A percentile compares a stretch with the other conserved stretches of the same genome.
Conservation (phyloP, 441 rosid species). For the Macaranga tanarius region DNA sequence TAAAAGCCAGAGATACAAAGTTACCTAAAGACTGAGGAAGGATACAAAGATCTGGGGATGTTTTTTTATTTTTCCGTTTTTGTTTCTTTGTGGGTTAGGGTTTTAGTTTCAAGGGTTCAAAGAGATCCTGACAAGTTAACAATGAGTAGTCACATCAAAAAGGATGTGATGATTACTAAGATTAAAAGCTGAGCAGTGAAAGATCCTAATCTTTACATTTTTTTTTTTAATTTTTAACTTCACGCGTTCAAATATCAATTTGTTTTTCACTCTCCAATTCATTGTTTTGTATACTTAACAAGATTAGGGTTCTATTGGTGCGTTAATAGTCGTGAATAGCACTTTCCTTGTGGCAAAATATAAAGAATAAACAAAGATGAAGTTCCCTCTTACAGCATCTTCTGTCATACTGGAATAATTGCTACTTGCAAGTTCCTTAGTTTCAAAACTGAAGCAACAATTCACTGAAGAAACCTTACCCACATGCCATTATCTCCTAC, state of each 20-base stretch:
- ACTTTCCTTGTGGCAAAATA: neutral
- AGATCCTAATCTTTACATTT: slow-evolving; percentile 5
- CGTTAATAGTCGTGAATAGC: neutral
- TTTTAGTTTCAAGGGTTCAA: slow-evolving; percentile 20
- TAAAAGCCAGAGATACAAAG: too few relatives aligned
- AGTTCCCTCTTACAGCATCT: neutral
- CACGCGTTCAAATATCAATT: neutral
- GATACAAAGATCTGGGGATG: neutral
- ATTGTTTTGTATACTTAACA: neutral
- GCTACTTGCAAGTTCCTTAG: slow-evolving; percentile 2
- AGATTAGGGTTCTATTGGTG: neutral
- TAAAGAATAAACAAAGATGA: neutral
- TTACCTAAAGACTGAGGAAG: too few relatives aligned
- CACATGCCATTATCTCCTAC: neutral
- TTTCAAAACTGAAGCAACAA: slow-evolving; percentile 12
- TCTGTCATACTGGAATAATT: slow-evolving; percentile 24
- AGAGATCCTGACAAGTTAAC: slow-evolving; percentile 33
- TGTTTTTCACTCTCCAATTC: too few relatives aligned
- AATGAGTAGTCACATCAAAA: slow-evolving; percentile 51
- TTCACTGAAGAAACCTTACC: slow-evolving; percentile 7
- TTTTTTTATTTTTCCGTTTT: neutral
- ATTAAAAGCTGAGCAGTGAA: slow-evolving; percentile 26
- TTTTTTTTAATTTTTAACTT: neutral
- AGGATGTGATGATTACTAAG: slow-evolving; percentile 48
- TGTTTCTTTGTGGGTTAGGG: neutral